Evolutionary conservation across 1,139 yeast genomes (phyloP), one percentile per base, ranked within the genome.

Genomic region (Trichomonascaceae sp.): DNA sequence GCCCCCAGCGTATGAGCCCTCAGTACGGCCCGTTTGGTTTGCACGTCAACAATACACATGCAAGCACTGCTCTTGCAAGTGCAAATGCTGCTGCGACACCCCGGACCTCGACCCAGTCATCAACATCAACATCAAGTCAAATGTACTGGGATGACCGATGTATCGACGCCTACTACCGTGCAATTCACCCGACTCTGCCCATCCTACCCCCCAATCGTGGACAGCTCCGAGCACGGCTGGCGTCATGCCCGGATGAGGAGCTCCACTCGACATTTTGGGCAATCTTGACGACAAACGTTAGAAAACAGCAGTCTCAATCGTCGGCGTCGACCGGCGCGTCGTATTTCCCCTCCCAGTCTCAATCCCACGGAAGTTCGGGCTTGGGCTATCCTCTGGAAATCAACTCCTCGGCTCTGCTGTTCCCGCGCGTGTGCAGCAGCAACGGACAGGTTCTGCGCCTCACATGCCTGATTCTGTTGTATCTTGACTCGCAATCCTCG

Each of bases 151-250:
- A 54, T 37, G 60, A 59, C 28, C 44, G 50, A 13, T 50, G 45
- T 28, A 48, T 62, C 28, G 62, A 57, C 41, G 42, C 48, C 18
- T 62, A 62, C 40, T 62, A 60, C 42, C 51, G 52, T 37, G 45
- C 48, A 27, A 50, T 60, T 34, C 66, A 62, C 38, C 62, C 62
- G 5, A 45, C 56, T n/a, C 45, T 61, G 35, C 67, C 67, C 4
- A 39, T 62, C 17, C 48, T 62, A 28, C 62, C 63, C 3, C 53
- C 57, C 23, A 47, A 54, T 22, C 47, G 50, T 17, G 45, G 48
- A 6, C 51, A 52, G 29, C 48, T 59, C 16, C 44, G 52, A 18
- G 43, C 46, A n/a, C 43, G 56, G 29, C 42, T 61, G 28, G 45
- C 42, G 22, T 44, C 42, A 15, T 50, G 56, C 26, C 41, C 49